phyloP scores from a whole-genome alignment of 1,284 basidiomycete species.

The Inonotus hispidus region DNA sequence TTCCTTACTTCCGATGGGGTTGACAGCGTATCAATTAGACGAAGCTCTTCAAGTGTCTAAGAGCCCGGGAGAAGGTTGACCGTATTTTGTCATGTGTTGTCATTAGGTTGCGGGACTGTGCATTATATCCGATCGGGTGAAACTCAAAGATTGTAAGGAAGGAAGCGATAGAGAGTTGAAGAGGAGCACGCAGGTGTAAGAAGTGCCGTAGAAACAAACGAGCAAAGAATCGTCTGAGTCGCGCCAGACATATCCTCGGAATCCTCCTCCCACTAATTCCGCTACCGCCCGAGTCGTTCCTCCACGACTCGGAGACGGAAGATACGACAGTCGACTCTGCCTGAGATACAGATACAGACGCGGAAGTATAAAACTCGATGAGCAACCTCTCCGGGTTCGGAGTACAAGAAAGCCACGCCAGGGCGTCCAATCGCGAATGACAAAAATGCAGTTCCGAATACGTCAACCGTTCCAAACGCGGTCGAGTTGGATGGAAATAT shows the following conservation, averaged over 20 bases:
- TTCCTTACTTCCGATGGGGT: neutral
- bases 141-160: neutral
- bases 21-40: neutral
- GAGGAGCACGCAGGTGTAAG: neutral
- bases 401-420: neutral
- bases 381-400: neutral
- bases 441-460: neutral
- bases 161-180: conserved; percentile 2
- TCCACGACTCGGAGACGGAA: neutral
- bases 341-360: neutral
- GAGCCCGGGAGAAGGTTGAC: neutral
- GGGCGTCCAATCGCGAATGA: neutral
- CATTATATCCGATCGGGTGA: neutral
- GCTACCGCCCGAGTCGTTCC: neutral
- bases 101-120: neutral
- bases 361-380: neutral
- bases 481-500: neutral
- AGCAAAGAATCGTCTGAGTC: neutral
- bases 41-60: neutral
- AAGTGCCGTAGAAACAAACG: conserved; percentile 6
- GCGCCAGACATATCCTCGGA: neutral
- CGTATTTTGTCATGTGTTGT: neutral
- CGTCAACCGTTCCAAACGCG: neutral
- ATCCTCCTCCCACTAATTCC: neutral
- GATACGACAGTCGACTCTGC: neutral